These are phyloP conservation scores for Eutrema yunnanense DNA, from an alignment of 345 rosid species.

Conservation along the genomic window DNA sequence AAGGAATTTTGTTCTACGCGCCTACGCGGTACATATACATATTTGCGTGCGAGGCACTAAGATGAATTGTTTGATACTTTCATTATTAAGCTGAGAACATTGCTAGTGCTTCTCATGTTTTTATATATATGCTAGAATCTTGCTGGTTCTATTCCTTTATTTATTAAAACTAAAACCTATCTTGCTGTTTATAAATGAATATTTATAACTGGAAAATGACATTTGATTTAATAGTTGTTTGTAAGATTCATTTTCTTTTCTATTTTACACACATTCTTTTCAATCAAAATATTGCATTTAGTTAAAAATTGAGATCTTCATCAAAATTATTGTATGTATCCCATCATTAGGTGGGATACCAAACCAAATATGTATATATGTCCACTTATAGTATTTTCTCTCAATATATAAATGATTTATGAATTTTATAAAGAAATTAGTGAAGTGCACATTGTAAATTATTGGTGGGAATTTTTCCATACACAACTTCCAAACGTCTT, in stretches of 20 bases:
- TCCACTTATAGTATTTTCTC: background rate
- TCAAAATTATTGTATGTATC: background rate
- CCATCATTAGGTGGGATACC: background rate
- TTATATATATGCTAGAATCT: conserved; percentile 1
- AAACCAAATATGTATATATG: background rate
- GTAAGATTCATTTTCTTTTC: background rate
- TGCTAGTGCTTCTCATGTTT: conserved; percentile 32
- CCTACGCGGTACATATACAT: conserved; percentile 16
- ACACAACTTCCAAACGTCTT: background rate
- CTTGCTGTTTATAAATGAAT: background rate
- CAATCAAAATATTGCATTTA: background rate
- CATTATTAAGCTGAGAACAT: background rate
- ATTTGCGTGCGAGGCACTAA: conserved; percentile 29
- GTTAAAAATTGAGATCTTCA: background rate
- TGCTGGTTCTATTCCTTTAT: background rate
- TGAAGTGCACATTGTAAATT: conserved; percentile 7
- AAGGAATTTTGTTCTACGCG: conserved; percentile 5
- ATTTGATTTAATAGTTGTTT: background rate
- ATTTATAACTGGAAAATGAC: background rate
- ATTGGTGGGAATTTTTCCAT: background rate
- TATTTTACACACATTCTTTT: background rate
- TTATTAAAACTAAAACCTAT: background rate
- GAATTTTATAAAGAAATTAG: background rate
- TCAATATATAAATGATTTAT: background rate
- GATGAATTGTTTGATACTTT: background rate